Percentiles rank a stretch among this genome's conserved stretches.
Conservation (phyloP, 228 moss, liverwort and hornwort species). For the Sphagnum fallax region DNA sequence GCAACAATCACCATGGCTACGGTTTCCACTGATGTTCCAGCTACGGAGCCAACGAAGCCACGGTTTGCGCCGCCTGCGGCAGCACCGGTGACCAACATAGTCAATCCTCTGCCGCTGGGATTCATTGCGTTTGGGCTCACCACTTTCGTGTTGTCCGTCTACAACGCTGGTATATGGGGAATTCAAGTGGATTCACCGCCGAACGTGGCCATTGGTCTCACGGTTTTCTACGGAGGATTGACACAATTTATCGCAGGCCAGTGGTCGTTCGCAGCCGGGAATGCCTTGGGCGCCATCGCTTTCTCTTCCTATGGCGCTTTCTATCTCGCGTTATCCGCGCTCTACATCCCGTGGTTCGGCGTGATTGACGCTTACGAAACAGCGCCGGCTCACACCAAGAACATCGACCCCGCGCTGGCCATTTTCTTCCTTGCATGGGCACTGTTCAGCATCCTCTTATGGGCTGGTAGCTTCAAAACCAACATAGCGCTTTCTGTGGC, state of each 20-base stretch:
- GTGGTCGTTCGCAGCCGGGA: slow-evolving; percentile 63
- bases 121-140: slow-evolving; percentile 53
- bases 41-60: too few species aligned
- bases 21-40: too few species aligned
- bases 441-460: slow-evolving; percentile 61
- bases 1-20: too few species aligned
- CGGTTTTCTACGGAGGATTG: slow-evolving; percentile 54
- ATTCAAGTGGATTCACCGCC: slow-evolving; percentile 28
- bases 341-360: slow-evolving; percentile 52
- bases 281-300: slow-evolving; percentile 57
- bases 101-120: slow-evolving; percentile 63
- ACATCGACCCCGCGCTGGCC: slow-evolving; percentile 26
- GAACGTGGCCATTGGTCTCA: slow-evolving; percentile 37
- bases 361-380: slow-evolving; percentile 17
- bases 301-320: slow-evolving; percentile 60
- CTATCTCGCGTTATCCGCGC: slow-evolving; percentile 56
- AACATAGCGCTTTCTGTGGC: slow-evolving; percentile 48
- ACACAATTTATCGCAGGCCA: slow-evolving; percentile 58
- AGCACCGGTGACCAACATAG: slow-evolving; percentile 7
- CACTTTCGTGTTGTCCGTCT: slow-evolving; percentile 57
- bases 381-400: slow-evolving; percentile 9
- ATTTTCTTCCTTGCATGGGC: slow-evolving; percentile 57
- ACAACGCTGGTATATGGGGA: slow-evolving; percentile 52
- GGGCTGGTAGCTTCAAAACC: slow-evolving; percentile 51
- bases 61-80: too few species aligned